Conservation (phyloP, 139 green algal genomes). For the Auxenochlorella pyrenoidosa region DNA sequence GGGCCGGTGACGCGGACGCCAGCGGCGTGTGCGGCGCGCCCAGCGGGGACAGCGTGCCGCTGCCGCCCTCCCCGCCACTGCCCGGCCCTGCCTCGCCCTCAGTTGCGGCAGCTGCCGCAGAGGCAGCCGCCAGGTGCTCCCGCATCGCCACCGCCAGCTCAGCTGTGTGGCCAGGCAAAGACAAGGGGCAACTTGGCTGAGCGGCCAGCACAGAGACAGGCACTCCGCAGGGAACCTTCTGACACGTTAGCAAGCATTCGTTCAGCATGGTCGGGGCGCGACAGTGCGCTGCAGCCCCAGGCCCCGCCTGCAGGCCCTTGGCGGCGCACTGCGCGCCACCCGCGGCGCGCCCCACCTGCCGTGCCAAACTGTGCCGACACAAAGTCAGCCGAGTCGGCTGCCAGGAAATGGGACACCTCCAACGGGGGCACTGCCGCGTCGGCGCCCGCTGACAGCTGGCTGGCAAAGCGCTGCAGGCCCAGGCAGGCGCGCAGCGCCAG, state of each 20-base stretch:
- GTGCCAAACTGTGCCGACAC: slow-evolving; percentile 22
- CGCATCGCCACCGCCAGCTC: slow-evolving; percentile 36
- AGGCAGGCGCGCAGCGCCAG: slow-evolving; percentile 32
- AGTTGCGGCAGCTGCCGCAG: neutral
- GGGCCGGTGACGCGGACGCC: neutral
- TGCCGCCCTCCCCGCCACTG: too few relatives aligned
- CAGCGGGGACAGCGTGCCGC: too few relatives aligned
- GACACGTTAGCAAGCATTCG: too few relatives aligned
- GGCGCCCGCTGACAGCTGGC: neutral
- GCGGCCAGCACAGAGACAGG: too few relatives aligned
- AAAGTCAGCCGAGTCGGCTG: slow-evolving; percentile 6
- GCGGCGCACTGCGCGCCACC: neutral
- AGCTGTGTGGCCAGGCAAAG: neutral
- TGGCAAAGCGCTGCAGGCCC: slow-evolving; percentile 25
- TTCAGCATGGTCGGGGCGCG: too few relatives aligned
- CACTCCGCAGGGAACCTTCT: too few relatives aligned
- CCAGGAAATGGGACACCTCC: slow-evolving; percentile 14
- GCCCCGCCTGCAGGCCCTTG: too few relatives aligned
- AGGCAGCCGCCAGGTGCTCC: slow-evolving; percentile 27
- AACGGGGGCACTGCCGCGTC: neutral
- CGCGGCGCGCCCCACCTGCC: neutral
- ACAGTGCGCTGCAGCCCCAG: too few relatives aligned
- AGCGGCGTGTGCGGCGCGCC: too few relatives aligned
- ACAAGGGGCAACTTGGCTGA: neutral
- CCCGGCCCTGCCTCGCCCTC: neutral